These are phyloP conservation scores for Asparagopsis taxiformis DNA, from an alignment of 31 red algal species.

Conservation along the genomic window DNA sequence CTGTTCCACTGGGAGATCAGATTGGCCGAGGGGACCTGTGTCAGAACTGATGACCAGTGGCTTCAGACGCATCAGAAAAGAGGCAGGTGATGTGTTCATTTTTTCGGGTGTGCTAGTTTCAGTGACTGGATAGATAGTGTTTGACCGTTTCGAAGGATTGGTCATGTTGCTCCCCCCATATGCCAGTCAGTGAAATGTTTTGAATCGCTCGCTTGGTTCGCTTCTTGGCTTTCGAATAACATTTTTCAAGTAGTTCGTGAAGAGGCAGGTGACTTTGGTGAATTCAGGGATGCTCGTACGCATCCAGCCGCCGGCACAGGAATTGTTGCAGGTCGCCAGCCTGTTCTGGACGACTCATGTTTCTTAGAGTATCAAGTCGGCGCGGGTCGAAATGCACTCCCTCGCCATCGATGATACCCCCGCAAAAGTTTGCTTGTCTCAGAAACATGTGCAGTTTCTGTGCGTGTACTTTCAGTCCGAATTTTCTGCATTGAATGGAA, in stretches of 20 bases:
- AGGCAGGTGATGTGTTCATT: slow-evolving; percentile 6
- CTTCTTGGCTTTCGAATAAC: slow-evolving; percentile 2
- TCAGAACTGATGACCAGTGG: slow-evolving; percentile 9
- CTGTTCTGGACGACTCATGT: slow-evolving; percentile 13
- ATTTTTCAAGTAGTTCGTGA: slow-evolving; percentile 1
- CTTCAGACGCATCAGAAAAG: slow-evolving; percentile 21
- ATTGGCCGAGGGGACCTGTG: background rate
- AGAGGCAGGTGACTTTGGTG: background rate
- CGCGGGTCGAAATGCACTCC: background rate
- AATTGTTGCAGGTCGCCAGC: slow-evolving; percentile 19
- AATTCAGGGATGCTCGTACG: slow-evolving; percentile 19
- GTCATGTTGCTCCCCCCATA: background rate
- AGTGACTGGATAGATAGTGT: background rate
- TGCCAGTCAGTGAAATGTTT: background rate
- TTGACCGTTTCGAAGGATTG: background rate
- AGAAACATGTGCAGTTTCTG: background rate
- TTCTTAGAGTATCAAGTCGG: background rate
- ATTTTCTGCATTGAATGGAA: background rate
- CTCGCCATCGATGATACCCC: background rate
- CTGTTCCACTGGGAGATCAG: background rate
- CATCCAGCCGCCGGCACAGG: slow-evolving; percentile 17
- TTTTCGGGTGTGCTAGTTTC: background rate
- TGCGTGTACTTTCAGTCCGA: background rate
- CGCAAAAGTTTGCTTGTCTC: background rate
- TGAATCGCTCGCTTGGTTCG: background rate